Evolutionary conservation across 2,329 filamentous ascomycete genomes (phyloP).

Genomic region (Botrytis aclada): DNA sequence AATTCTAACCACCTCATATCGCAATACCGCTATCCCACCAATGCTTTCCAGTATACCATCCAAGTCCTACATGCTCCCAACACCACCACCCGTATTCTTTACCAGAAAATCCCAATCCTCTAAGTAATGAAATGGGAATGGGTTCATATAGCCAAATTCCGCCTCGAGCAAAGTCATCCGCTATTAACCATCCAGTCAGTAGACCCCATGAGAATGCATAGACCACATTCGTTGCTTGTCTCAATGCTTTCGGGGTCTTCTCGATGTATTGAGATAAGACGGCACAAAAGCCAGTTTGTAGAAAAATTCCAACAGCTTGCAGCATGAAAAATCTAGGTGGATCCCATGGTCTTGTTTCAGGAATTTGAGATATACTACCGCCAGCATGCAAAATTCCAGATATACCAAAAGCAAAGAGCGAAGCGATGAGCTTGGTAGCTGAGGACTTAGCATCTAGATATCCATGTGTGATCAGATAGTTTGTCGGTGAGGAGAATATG

Average conservation of each 20-base stretch:
- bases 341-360: conserved; percentile 48
- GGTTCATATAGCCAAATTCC: conserved; percentile 82
- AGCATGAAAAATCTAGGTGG: conserved; percentile 69
- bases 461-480: conserved; percentile 44
- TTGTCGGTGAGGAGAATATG: conserved; percentile 61
- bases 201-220: conserved; percentile 67
- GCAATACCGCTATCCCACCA: conserved; percentile 54
- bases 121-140: conserved; percentile 69
- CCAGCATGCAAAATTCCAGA: conserved; percentile 68
- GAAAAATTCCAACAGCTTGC: conserved; percentile 62
- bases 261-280: conserved; percentile 38
- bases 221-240: conserved; percentile 56
- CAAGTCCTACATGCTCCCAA: conserved; percentile 52
- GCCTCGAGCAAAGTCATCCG: conserved; percentile 70
- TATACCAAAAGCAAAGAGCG: conserved; percentile 58
- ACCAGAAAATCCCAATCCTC: conserved; percentile 62
- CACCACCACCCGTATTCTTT: conserved; percentile 64
- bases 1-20: not conserved
- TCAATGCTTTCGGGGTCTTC: conserved; percentile 45
- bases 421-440: conserved; percentile 38
- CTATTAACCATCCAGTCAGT: conserved; percentile 60
- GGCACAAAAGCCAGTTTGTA: conserved; percentile 50
- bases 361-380: conserved; percentile 66
- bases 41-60: conserved; percentile 56
- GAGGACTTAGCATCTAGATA: conserved; percentile 41